Base-by-base conservation (phyloP, 2,329 filamentous ascomycete genomes). In the Neoscytalidium dimidiatum region DNA sequence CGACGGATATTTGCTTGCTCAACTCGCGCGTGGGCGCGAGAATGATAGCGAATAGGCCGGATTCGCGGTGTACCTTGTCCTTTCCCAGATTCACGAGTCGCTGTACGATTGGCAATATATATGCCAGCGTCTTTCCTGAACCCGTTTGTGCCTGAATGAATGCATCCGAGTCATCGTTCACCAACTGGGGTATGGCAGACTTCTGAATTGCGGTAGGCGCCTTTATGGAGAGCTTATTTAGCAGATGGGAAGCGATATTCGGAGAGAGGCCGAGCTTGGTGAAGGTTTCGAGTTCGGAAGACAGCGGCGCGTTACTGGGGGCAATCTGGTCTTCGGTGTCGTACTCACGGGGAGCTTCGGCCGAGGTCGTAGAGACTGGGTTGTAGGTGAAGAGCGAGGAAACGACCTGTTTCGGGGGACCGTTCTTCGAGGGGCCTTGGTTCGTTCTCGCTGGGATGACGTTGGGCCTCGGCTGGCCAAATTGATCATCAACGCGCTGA, bases 91-190 rank as follows among this genome's bases (percentile, higher is more conserved):
- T 85, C 77, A 97, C 87, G 21, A 99, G 90, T 26, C 93, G 86
- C 75, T 99, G 92, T 23, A 99, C 88, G 52, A 99, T 90, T 1
- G 95, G 95, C 6, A 99, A 81, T 4, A 99, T 84, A 75, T 99
- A 99, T n/a, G 95, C 92, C 66, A 99, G 81, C 0, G 95, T 99
- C 81, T 99, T 99, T 79, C 95, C 95, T 0, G 95, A 99, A 70
- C 95, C 95, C 0, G 95, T 99, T 80, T 99, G 91, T 2, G 95
- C 96, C 76, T 98, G 95, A 35, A 99, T 90, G 72, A 99, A 99
- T 2, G 94, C 94, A 81, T 99, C 95, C 51, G 87, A 89, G 71
- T 96, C 91, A 62, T 90, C 89, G 46, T 88, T 88, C 49, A 96
- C 79, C 67, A 99, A 80, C 71, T 95, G 89, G 46, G 91, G 85